Evolutionary conservation across 805 yeast genomes (phyloP).

Genomic region (Yamadazyma endophytica): DNA sequence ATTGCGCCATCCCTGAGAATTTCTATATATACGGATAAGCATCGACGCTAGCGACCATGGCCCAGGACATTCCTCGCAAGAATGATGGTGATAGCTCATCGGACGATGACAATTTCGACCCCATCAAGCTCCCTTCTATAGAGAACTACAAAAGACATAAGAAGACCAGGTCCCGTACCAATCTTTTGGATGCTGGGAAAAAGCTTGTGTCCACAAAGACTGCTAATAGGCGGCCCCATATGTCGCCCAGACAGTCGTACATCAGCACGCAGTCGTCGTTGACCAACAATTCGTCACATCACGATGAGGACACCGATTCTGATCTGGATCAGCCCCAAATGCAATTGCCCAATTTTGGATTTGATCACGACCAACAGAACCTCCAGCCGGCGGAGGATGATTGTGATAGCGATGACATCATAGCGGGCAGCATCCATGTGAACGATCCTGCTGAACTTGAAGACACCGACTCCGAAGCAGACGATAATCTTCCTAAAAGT

Average conservation of each 20-base stretch:
- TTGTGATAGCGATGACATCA: too few relatives aligned
- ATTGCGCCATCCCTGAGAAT: too few relatives aligned
- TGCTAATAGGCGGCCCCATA: conserved; percentile 18
- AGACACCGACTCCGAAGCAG: conserved; percentile 10
- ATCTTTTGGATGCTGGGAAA: conserved; percentile 25
- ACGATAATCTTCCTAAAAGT: conserved; percentile 3
- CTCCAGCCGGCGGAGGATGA: conserved; percentile 4
- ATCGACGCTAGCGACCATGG: too few relatives aligned
- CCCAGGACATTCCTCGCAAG: too few relatives aligned
- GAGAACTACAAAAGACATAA: conserved; percentile 14
- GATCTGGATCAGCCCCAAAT: conserved; percentile 6
- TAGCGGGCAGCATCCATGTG: neutral
- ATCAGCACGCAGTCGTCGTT: conserved; percentile 23
- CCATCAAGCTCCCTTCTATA: conserved; percentile 29
- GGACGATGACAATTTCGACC: conserved; percentile 25
- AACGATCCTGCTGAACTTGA: conserved; percentile 12
- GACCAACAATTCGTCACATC: conserved; percentile 14
- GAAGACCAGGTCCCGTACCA: conserved; percentile 10
- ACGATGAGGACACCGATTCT: conserved; percentile 4
- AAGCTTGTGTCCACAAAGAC: conserved; percentile 15
- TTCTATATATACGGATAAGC: too few relatives aligned
- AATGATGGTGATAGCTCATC: conserved; percentile 20
- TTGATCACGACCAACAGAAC: conserved; percentile 6
- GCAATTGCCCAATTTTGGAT: conserved; percentile 20
- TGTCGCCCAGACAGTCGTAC: conserved; percentile 22